Percentiles rank a stretch among this genome's conserved stretches.
These are phyloP conservation scores for Backusella mclennaniae DNA, from an alignment of 192 early-diverging fungal genomes.

Conservation along the genomic window DNA sequence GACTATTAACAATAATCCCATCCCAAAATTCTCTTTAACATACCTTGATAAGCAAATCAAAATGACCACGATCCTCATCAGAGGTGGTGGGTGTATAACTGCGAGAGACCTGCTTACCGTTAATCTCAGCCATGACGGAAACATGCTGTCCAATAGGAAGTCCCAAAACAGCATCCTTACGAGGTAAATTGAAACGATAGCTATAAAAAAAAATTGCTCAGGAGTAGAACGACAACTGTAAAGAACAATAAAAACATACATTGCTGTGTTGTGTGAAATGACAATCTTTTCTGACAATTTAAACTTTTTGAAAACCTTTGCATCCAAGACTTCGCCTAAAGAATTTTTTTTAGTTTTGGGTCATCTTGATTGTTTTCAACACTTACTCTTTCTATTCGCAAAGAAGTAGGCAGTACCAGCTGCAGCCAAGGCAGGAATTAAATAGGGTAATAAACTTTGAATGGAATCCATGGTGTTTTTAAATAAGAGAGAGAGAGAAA, in stretches of 20 bases:
- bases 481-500: neutral
- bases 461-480: slow-evolving; percentile 15
- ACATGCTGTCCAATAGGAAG: slow-evolving; percentile 95
- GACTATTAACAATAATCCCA: neutral
- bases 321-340: slow-evolving; percentile 56
- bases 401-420: slow-evolving; percentile 30
- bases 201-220: slow-evolving; percentile 30
- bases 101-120: slow-evolving; percentile 80
- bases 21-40: neutral
- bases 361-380: neutral
- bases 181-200: slow-evolving; percentile 84
- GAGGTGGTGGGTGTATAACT: slow-evolving; percentile 91
- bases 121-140: slow-evolving; percentile 78
- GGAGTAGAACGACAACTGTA: neutral
- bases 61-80: slow-evolving; percentile 82
- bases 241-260: slow-evolving; percentile 44
- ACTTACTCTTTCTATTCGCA: slow-evolving; percentile 30
- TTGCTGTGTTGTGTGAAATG: slow-evolving; percentile 83
- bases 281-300: slow-evolving; percentile 74
- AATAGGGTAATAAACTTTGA: slow-evolving; percentile 28
- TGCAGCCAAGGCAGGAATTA: slow-evolving; percentile 21
- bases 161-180: slow-evolving; percentile 66
- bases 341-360: neutral
- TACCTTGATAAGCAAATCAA: slow-evolving; percentile 93
- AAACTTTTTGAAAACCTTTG: slow-evolving; percentile 75